phyloP scores from a whole-genome alignment of 352 stramenopile species.

The Pythium oligandrum region DNA sequence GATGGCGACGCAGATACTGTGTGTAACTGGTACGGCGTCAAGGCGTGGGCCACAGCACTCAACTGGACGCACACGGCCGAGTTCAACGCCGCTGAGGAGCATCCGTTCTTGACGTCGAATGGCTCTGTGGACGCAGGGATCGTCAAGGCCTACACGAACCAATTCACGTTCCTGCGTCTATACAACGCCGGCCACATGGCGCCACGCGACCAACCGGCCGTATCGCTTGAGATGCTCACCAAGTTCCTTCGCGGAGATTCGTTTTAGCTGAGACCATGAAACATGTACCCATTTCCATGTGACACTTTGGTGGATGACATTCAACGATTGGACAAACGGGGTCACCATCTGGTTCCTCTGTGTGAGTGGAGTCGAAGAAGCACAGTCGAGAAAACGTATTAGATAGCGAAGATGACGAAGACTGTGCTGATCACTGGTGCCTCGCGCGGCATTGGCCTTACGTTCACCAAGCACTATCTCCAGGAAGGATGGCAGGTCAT shows the following conservation, averaged over 20 bases:
- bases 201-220: constrained; percentile 36
- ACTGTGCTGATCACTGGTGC: constrained; percentile 31
- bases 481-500: constrained; percentile 24
- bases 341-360: too few relatives aligned
- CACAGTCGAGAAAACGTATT: too few relatives aligned
- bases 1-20: constrained; percentile 93
- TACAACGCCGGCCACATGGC: constrained; percentile 51
- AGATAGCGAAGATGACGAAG: constrained; percentile 4
- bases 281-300: neutral
- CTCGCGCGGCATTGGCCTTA: constrained; percentile 27
- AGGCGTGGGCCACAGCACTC: constrained; percentile 85
- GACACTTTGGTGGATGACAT: too few relatives aligned
- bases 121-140: constrained; percentile 12
- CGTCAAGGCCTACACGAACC: constrained; percentile 22
- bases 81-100: constrained; percentile 48
- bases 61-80: constrained; percentile 76
- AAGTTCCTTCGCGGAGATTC: constrained; percentile 40
- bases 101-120: constrained; percentile 8
- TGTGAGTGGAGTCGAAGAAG: too few relatives aligned
- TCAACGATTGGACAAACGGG: too few relatives aligned
- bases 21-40: constrained; percentile 92
- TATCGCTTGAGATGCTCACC: constrained; percentile 46
- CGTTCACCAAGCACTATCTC: constrained; percentile 23
- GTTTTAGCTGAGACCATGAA: constrained; percentile 9
- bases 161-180: constrained; percentile 39